These are phyloP conservation scores for Harringtonia aguacate DNA, from an alignment of 2,329 filamentous ascomycete species.

Conservation along the genomic window DNA sequence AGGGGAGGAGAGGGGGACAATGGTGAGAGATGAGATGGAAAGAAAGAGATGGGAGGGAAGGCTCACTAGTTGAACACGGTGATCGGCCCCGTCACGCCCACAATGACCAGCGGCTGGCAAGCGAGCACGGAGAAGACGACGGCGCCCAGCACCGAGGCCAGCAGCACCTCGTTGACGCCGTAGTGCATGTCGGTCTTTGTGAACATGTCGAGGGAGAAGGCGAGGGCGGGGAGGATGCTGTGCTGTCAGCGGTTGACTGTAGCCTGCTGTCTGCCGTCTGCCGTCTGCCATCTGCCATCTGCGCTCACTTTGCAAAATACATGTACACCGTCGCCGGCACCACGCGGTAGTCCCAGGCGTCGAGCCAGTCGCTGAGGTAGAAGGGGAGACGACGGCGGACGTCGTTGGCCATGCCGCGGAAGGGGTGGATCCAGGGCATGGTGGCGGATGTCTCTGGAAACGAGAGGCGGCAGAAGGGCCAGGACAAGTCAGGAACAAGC, in stretches of 20 bases:
- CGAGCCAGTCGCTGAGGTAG: constrained; percentile 72
- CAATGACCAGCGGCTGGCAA: constrained; percentile 80
- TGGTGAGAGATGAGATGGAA: not conserved
- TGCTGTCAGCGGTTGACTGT: not conserved
- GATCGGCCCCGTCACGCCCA: constrained; percentile 83
- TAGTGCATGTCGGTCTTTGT: constrained; percentile 76
- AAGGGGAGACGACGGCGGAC: constrained; percentile 63
- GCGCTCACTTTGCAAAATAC: constrained; percentile 80
- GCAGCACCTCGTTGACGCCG: constrained; percentile 83
- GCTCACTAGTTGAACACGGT: constrained; percentile 80
- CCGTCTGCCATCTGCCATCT: no score
- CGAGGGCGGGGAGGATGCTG: constrained; percentile 76
- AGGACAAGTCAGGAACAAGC: no score
- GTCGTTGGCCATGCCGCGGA: constrained; percentile 73
- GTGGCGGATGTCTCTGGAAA: not conserved
- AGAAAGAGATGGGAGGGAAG: not conserved
- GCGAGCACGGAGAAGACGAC: constrained; percentile 72
- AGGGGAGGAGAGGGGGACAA: not conserved
- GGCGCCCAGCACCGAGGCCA: constrained; percentile 72
- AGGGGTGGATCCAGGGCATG: constrained; percentile 72
- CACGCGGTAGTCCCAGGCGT: constrained; percentile 86
- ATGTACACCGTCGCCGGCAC: constrained; percentile 83
- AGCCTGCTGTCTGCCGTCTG: no score
- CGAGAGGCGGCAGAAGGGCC: no score
- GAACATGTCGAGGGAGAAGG: constrained; percentile 91